A percentile compares a stretch with the other conserved stretches of the same genome.
Conservation (phyloP, 164 flowering plant species). For the Piper betle region DNA sequence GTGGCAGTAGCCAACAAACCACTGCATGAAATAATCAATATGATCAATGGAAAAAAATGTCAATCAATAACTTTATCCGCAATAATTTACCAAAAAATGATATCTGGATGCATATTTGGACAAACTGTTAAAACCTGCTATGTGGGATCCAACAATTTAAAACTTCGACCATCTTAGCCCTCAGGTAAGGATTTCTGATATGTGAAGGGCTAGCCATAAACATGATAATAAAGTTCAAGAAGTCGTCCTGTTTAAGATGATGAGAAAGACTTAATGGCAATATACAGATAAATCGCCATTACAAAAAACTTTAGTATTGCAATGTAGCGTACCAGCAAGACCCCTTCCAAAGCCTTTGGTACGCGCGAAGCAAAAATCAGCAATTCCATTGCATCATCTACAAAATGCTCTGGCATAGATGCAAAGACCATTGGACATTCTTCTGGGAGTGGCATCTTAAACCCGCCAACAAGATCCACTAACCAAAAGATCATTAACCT, state of each 20-base stretch:
- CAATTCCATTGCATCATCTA: constrained; percentile 95
- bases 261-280: not conserved
- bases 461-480: constrained; percentile 79
- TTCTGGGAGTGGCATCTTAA: constrained; percentile 82
- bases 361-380: constrained; percentile 84
- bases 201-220: constrained; percentile 89
- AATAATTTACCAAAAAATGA: no score
- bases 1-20: constrained; percentile 60
- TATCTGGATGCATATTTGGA: not conserved
- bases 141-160: constrained; percentile 95
- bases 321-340: constrained; percentile 38
- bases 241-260: constrained; percentile 63
- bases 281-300: no score
- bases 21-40: constrained; percentile 29
- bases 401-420: constrained; percentile 96
- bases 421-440: constrained; percentile 89
- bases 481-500: constrained; percentile 90
- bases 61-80: no score
- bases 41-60: not conserved
- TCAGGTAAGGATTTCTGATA: constrained; percentile 85
- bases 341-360: constrained; percentile 83
- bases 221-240: constrained; percentile 96
- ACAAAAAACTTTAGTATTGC: not conserved
- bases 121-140: constrained; percentile 41
- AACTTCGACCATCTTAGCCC: constrained; percentile 99